Conservation (phyloP, 2,329 filamentous ascomycete species). For the Stromatinia cepivora region DNA sequence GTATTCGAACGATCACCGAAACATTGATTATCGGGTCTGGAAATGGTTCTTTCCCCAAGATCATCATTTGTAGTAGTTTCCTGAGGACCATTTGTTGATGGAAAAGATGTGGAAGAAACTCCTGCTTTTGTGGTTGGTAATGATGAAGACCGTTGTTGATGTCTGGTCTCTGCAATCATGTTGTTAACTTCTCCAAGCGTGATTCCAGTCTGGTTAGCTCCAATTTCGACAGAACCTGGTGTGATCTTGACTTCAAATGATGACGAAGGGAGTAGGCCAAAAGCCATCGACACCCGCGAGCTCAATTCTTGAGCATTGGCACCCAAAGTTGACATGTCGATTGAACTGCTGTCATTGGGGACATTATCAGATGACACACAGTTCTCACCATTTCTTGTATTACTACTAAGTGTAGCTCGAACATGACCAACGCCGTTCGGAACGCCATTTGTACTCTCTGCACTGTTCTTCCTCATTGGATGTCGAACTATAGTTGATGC, state of each 20-base stretch:
- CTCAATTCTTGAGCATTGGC: constrained; percentile 33
- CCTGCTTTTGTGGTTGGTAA: background rate
- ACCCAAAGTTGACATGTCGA: constrained; percentile 30
- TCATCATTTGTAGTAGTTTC: background rate
- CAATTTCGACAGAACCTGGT: background rate
- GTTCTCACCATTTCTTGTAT: background rate
- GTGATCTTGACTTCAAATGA: constrained; percentile 28
- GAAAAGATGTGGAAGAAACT: background rate
- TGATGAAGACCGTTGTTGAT: constrained; percentile 7
- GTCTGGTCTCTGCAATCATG: background rate
- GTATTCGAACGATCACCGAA: no score
- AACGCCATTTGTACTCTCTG: background rate
- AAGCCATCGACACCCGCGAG: constrained; percentile 35
- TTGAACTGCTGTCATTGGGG: constrained; percentile 22
- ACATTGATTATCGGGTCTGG: background rate
- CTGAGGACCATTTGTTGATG: background rate
- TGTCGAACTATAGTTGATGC: constrained; percentile 25
- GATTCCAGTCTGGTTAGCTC: background rate
- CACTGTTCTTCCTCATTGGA: constrained; percentile 10
- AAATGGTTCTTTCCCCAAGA: background rate
- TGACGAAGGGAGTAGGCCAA: constrained; percentile 29
- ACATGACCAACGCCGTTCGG: background rate
- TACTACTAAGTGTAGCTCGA: background rate
- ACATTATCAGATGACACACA: background rate
- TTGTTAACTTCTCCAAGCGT: background rate